Evolutionary conservation across 2,329 filamentous ascomycete genomes (phyloP), one percentile per base, ranked within the genome.

Genomic region (Chaetomium sp.): DNA sequence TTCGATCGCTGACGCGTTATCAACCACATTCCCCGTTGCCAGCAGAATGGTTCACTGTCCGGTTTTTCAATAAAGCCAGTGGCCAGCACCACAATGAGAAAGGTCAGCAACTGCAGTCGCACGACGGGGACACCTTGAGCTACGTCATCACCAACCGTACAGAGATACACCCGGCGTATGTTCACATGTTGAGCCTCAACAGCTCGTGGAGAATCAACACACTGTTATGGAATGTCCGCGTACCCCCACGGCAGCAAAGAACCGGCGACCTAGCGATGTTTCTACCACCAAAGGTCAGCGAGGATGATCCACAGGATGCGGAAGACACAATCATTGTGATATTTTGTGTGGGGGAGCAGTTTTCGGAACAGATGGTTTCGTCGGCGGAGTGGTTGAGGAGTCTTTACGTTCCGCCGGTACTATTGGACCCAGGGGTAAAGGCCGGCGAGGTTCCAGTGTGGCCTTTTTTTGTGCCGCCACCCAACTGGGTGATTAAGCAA

Each of bases 111-210:
- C 54, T 58, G 27, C 19, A 56, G 14, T 19, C 53, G 9, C 33
- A 14, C n/a, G 33, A 60, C 27, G 58, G 56, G 8, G 56, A 59
- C 6, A 42, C 7, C 3, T 37, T 62, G 27, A 44, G 45, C 32
- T 60, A 58, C 47, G 35, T 50, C 1, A 33, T 62, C 8, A 46
- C 55, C 37, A 60, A 58, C 52, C 47, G 47, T 34, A 54, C 45
- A 2, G 11, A 47, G 12, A 12, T 2, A 19, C 36, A 48, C n/a
- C 49, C 58, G 1, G 54, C 52, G 3, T 44, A 54, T 27, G 58
- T 60, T 1, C 54, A 62, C 43, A 57, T 62, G 55, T 19, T 62
- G 3, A 60, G 60, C 47, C 58, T 62, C 48, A 62, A 60, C 36
- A 52, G 55, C 6, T 59, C 60, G 3, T 62, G 58, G 58, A 58